Percentiles rank a stretch among this genome's conserved stretches.
These are phyloP conservation scores for Suillus discolor DNA, from an alignment of 768 basidiomycete genomes.

Conservation along the genomic window DNA sequence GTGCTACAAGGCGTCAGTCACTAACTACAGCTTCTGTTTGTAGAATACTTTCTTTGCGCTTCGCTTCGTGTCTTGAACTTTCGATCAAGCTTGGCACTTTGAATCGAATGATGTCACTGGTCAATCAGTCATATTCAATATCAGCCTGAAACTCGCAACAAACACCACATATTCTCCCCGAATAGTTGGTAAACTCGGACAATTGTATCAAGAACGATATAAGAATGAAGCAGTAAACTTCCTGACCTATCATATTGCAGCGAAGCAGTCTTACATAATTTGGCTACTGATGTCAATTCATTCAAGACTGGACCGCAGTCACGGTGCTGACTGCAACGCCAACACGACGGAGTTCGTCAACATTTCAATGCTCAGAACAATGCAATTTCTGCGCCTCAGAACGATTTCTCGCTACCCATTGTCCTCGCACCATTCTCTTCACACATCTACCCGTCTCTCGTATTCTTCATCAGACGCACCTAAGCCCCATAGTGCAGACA, in stretches of 20 bases:
- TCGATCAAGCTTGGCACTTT: not conserved
- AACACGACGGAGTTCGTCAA: not conserved
- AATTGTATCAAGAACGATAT: not conserved
- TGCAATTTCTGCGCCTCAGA: not conserved
- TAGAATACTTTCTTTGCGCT: too few relatives aligned
- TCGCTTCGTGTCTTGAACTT: too few relatives aligned
- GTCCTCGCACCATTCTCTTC: not conserved
- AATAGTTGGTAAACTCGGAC: not conserved
- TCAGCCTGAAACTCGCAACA: not conserved
- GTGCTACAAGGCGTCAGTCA: too few relatives aligned
- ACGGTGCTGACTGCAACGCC: not conserved
- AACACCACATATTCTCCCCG: not conserved
- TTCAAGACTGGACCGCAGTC: not conserved
- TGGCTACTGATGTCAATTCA: not conserved
- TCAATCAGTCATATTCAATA: not conserved
- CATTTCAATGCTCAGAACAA: not conserved
- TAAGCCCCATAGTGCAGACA: slow-evolving; percentile 38
- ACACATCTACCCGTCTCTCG: not conserved
- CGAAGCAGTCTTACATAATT: not conserved
- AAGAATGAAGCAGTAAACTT: not conserved
- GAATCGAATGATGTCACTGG: not conserved
- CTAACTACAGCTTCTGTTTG: too few relatives aligned
- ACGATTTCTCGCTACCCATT: not conserved
- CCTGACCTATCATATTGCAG: too few relatives aligned
- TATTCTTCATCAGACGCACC: not conserved